phyloP scores from a whole-genome alignment of 768 basidiomycete species.

The Pholiota molesta region DNA sequence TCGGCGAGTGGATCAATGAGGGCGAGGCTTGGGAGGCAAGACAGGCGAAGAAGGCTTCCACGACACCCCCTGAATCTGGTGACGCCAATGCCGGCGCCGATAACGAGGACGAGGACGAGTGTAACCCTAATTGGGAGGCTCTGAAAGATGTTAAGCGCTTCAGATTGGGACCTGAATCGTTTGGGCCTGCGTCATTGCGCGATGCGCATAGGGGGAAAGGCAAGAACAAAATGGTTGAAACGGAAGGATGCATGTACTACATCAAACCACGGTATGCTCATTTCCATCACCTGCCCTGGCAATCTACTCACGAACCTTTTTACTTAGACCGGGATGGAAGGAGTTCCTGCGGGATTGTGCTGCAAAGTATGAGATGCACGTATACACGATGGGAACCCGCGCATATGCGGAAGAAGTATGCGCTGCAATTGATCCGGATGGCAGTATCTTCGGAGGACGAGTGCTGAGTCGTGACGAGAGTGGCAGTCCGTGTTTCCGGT shows the following conservation, averaged over 20 bases:
- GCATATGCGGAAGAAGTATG: conserved; percentile 97
- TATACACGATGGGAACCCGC: conserved; percentile 99
- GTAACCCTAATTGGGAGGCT: conserved; percentile 93
- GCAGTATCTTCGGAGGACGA: conserved; percentile 82
- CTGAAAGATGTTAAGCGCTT: conserved; percentile 91
- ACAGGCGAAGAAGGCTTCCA: conserved; percentile 45
- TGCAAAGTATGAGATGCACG: conserved; percentile 95
- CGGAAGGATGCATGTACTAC: conserved; percentile 92
- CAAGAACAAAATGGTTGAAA: conserved; percentile 68
- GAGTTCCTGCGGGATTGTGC: conserved; percentile 76
- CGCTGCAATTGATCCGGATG: conserved; percentile 89
- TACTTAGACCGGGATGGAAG: conserved; percentile 72
- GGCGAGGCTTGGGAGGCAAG: conserved; percentile 79
- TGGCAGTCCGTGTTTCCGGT: conserved; percentile 68
- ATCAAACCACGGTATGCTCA: conserved; percentile 88
- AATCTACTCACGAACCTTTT: conserved; percentile 13
- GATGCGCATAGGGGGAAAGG: conserved; percentile 47
- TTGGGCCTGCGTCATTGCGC: conserved; percentile 43
- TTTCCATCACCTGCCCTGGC: conserved; percentile 6
- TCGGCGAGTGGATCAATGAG: conserved; percentile 94
- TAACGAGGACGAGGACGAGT: conserved; percentile 58
- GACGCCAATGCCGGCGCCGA: conserved; percentile 33
- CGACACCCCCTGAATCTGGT: conserved; percentile 22
- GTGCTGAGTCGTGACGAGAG: conserved; percentile 95
- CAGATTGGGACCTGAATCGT: conserved; percentile 81